Percentiles rank a stretch among this genome's conserved stretches.
phyloP scores from a whole-genome alignment of 108 stramenopile genomes.

The Conticribra guillardii region DNA sequence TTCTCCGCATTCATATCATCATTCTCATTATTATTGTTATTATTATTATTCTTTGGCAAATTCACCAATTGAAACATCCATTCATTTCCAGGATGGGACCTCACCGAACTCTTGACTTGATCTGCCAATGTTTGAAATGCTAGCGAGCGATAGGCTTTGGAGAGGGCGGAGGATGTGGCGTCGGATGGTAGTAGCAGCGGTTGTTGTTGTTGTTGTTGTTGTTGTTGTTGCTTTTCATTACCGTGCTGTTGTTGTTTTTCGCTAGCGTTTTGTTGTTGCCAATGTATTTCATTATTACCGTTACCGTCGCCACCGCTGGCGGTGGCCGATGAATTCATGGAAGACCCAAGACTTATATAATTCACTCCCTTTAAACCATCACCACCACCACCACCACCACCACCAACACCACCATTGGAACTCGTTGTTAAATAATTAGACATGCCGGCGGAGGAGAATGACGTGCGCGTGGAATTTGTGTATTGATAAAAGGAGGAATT shows the following conservation, averaged over 20 bases:
- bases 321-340: no score
- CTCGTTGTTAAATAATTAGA: not conserved
- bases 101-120: conserved; percentile 54
- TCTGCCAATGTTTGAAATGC: conserved; percentile 67
- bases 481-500: conserved; percentile 4
- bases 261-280: no score
- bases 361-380: no score
- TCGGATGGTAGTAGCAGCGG: conserved; percentile 37
- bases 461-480: not conserved
- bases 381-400: no score
- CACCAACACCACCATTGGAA: conserved; percentile 1
- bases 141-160: conserved; percentile 56
- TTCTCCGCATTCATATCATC: conserved; percentile 4
- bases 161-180: conserved; percentile 58
- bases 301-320: no score
- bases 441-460: not conserved
- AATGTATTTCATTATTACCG: no score
- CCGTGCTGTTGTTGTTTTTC: no score
- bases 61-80: conserved; percentile 59
- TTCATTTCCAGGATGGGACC: conserved; percentile 55
- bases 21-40: no score
- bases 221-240: no score
- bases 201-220: not conserved
- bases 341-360: no score
- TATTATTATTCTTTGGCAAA: no score